phyloP scores from a whole-genome alignment of 2,329 filamentous ascomycete genomes.

The Elsinoe fawcettii region DNA sequence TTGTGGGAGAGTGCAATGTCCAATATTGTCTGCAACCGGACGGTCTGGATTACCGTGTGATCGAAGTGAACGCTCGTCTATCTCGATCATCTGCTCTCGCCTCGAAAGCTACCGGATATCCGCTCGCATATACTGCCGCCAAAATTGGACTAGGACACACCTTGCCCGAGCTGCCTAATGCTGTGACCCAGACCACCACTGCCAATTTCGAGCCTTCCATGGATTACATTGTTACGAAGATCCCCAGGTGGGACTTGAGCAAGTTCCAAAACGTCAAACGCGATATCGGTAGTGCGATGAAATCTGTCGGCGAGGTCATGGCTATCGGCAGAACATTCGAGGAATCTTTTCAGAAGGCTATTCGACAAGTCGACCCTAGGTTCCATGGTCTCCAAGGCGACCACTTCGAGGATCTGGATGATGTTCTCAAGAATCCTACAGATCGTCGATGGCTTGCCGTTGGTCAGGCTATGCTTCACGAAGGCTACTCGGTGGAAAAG shows the following conservation, averaged over 20 bases:
- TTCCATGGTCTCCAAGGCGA: slow-evolving; percentile 93
- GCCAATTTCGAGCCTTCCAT: slow-evolving; percentile 97
- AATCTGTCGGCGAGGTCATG: slow-evolving; percentile 98
- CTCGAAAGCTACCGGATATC: slow-evolving; percentile 96
- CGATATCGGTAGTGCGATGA: slow-evolving; percentile 96
- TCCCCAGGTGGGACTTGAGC: slow-evolving; percentile 93
- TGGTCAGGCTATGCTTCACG: slow-evolving; percentile 94
- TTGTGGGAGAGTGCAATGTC: slow-evolving; percentile 97
- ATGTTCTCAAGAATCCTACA: slow-evolving; percentile 82
- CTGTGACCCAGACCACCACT: slow-evolving; percentile 96
- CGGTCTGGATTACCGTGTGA: slow-evolving; percentile 95
- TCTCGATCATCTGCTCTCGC: slow-evolving; percentile 94
- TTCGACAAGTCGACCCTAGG: slow-evolving; percentile 88
- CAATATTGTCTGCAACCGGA: slow-evolving; percentile 96
- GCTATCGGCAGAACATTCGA: slow-evolving; percentile 97
- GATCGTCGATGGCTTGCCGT: slow-evolving; percentile 96
- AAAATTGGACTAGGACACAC: slow-evolving; percentile 97
- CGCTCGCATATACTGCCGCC: slow-evolving; percentile 90
- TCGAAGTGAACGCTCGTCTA: slow-evolving; percentile 97
- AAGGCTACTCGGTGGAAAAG: slow-evolving; percentile 86
- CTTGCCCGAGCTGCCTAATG: slow-evolving; percentile 90
- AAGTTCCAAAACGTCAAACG: slow-evolving; percentile 99
- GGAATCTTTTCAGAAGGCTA: slow-evolving; percentile 98
- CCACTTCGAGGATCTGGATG: slow-evolving; percentile 87
- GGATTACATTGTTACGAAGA: slow-evolving; percentile 98